Conservation (phyloP, 192 early-diverging fungal species). For the Backusella liffmaniae region DNA sequence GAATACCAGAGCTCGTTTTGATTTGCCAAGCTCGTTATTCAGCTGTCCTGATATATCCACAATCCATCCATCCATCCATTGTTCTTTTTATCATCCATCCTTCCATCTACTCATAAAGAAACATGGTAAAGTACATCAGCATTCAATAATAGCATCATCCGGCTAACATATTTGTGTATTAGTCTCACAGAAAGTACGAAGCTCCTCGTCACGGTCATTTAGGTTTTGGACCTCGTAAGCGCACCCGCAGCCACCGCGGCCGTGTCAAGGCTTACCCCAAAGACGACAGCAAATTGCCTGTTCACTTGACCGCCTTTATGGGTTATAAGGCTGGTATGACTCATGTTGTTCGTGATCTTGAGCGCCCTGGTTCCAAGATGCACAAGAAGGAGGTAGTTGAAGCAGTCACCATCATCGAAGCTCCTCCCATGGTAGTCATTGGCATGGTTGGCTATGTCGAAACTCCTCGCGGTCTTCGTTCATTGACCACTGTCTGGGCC, state of each 20-base stretch:
- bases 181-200: constrained; percentile 94
- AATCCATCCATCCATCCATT: constrained; percentile 31
- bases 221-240: constrained; percentile 76
- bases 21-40: too few relatives aligned
- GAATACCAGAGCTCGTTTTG: too few relatives aligned
- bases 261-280: constrained; percentile 99
- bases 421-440: constrained; percentile 94
- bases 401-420: constrained; percentile 97
- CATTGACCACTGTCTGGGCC: constrained; percentile 99
- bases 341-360: constrained; percentile 98
- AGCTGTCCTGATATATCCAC: background rate
- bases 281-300: constrained; percentile 92
- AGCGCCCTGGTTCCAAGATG: constrained; percentile 99
- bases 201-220: constrained; percentile 90
- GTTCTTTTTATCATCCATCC: background rate
- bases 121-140: background rate
- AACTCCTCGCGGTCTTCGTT: constrained; percentile 97
- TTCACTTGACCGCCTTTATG: constrained; percentile 98
- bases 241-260: constrained; percentile 90
- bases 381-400: constrained; percentile 99
- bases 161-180: background rate
- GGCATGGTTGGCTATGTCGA: constrained; percentile 99
- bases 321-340: constrained; percentile 99
- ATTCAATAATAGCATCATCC: background rate
- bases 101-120: background rate